These are phyloP conservation scores for Gossypium anomalum DNA, from an alignment of 345 rosid genomes.

Conservation along the genomic window DNA sequence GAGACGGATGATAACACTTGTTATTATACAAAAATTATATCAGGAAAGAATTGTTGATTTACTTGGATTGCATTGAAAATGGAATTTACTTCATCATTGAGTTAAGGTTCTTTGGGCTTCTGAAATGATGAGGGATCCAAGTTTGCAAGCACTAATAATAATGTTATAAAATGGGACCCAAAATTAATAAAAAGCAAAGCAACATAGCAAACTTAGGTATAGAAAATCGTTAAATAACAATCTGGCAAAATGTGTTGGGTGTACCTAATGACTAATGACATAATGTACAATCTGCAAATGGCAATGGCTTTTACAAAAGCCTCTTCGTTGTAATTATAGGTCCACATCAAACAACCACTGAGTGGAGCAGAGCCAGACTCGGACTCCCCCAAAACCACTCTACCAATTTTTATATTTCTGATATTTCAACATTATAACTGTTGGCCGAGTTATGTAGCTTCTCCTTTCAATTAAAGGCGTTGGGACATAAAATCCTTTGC, in stretches of 20 bases:
- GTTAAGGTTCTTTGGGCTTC: too few species aligned
- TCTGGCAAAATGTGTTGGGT: not conserved
- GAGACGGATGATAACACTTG: too few species aligned
- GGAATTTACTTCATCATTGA: too few species aligned
- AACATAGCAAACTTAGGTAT: not conserved
- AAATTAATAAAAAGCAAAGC: not conserved
- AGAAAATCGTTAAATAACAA: not conserved
- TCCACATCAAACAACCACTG: not conserved
- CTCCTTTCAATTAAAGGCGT: not conserved
- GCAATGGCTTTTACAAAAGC: not conserved
- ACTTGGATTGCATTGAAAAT: too few species aligned
- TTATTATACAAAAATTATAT: too few species aligned
- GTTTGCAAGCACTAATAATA: too few species aligned
- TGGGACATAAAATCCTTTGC: not conserved
- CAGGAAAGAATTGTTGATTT: too few species aligned
- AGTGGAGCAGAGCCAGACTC: not conserved
- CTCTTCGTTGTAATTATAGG: slow-evolving; percentile 10
- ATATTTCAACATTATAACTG: not conserved
- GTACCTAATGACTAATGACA: slow-evolving; percentile 1
- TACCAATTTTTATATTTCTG: not conserved
- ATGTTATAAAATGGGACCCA: too few species aligned
- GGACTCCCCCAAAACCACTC: not conserved
- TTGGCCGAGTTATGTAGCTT: not conserved
- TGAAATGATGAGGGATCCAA: too few species aligned
- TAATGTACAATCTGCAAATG: slow-evolving; percentile 22